Evolutionary conservation across 257 asterid genomes (phyloP).

Genomic region (Solanum lycopersicoides): DNA sequence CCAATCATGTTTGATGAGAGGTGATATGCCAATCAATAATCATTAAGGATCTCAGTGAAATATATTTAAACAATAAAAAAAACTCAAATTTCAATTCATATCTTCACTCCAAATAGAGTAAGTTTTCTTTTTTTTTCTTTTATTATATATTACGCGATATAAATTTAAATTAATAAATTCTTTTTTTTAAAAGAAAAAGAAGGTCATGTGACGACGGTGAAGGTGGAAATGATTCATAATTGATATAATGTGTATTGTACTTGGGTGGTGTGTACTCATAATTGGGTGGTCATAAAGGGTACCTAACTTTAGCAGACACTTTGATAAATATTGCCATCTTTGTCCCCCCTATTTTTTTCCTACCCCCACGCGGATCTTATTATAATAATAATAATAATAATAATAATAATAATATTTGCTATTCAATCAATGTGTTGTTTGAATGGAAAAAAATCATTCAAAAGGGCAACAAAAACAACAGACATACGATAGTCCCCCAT

Average conservation of each 20-base stretch:
- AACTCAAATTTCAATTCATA: background rate
- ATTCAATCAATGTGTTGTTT: conserved; percentile 2
- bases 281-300: conserved; percentile 44
- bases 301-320: conserved; percentile 53
- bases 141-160: background rate
- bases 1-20: background rate
- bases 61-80: background rate
- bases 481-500: background rate
- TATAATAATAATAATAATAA: background rate
- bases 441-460: conserved; percentile 23
- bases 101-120: background rate
- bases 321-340: conserved; percentile 25
- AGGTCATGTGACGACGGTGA: conserved; percentile 1
- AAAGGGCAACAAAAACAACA: conserved; percentile 13
- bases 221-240: background rate
- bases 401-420: background rate
- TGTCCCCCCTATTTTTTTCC: background rate
- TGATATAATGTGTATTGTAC: conserved; percentile 41
- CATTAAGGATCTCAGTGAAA: background rate
- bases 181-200: too few relatives aligned
- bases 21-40: background rate
- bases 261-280: conserved; percentile 54
- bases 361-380: conserved; percentile 7
- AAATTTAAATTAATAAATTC: background rate
- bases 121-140: too few relatives aligned